Evolutionary conservation across 2,329 filamentous ascomycete genomes (phyloP).

Genomic region (Onygenales sp.): DNA sequence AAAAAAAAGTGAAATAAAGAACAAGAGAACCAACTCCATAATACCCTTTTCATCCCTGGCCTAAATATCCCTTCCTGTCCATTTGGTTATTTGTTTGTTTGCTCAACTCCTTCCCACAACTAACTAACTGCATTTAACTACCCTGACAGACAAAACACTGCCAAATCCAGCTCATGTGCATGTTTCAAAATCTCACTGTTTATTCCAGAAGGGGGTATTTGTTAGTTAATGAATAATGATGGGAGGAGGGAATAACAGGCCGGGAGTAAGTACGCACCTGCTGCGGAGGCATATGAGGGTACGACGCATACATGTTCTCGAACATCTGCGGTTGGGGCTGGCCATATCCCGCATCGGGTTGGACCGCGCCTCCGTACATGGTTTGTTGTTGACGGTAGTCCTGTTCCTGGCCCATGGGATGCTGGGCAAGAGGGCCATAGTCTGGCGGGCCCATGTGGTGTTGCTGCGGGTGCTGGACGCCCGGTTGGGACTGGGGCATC

Average conservation of each 20-base stretch:
- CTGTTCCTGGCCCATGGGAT: conserved; percentile 57
- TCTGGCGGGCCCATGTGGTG: conserved; percentile 45
- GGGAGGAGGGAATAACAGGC: not conserved
- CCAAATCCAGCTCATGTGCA: no score
- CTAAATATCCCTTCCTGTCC: not conserved
- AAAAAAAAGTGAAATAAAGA: not conserved
- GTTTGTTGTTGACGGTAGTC: conserved; percentile 70
- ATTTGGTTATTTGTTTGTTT: not conserved
- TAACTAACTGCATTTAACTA: no score
- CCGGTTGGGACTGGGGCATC: conserved; percentile 33
- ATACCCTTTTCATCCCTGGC: not conserved
- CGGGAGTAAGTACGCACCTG: conserved; percentile 50
- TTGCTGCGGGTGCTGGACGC: conserved; percentile 44
- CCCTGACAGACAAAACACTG: no score
- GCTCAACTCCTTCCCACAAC: not conserved
- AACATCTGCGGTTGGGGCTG: conserved; percentile 72
- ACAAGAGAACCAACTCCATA: not conserved
- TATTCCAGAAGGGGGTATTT: not conserved
- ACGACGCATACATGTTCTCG: conserved; percentile 71
- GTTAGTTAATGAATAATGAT: not conserved
- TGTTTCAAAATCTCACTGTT: not conserved
- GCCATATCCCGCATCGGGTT: conserved; percentile 64
- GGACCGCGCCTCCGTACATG: conserved; percentile 76
- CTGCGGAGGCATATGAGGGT: conserved; percentile 70
- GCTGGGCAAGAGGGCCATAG: conserved; percentile 52